Conservation (phyloP, 164 flowering plant species). For the Stephania yunnanensis region DNA sequence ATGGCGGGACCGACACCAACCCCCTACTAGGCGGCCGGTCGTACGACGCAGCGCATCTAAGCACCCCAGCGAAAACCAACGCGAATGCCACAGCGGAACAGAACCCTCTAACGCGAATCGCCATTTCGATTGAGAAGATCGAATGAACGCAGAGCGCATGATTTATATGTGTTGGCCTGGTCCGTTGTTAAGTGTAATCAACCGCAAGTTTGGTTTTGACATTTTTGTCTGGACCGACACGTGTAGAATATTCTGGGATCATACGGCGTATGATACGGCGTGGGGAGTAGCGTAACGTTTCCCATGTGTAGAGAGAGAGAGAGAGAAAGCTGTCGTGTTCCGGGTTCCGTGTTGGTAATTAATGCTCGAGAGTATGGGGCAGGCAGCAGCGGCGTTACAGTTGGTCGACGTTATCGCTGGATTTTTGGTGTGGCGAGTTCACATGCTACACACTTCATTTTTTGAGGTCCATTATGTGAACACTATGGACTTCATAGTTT, state of each 20-base stretch:
- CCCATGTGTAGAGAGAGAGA: not conserved
- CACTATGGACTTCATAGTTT: too few species aligned
- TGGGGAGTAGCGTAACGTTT: not conserved
- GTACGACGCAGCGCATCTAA: constrained; percentile 3
- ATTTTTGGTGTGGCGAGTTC: too few species aligned
- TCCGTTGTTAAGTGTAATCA: not conserved
- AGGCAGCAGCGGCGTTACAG: too few species aligned
- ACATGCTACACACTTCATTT: too few species aligned
- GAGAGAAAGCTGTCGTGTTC: not conserved
- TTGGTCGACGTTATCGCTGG: too few species aligned
- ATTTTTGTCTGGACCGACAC: not conserved
- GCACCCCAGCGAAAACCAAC: not conserved
- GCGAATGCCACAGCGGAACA: not conserved
- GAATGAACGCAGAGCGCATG: not conserved
- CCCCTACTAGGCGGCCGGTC: constrained; percentile 21
- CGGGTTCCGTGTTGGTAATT: not conserved
- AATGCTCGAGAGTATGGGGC: not conserved
- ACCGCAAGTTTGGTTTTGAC: too few species aligned
- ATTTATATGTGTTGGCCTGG: not conserved
- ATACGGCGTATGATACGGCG: not conserved
- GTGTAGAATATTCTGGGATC: too few species aligned
- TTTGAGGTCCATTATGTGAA: too few species aligned
- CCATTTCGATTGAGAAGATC: not conserved
- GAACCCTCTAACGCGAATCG: not conserved
- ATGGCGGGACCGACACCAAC: constrained; percentile 9